Evolutionary conservation across 2,329 filamentous ascomycete species (phyloP).

Genomic region (Neopestalotiopsis clavispora): DNA sequence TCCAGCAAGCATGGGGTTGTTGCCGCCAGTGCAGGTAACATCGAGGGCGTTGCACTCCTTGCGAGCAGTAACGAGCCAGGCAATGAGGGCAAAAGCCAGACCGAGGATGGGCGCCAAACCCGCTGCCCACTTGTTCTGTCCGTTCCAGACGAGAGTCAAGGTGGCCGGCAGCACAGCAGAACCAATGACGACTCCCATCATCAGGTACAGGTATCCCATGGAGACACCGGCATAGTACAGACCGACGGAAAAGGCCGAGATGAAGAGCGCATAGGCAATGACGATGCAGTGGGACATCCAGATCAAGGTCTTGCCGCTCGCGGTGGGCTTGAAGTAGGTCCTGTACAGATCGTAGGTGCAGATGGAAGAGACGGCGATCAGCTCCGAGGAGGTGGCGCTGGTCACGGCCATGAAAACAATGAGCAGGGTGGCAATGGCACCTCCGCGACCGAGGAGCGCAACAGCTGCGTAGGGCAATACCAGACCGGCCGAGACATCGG

Average conservation of each 20-base stretch:
- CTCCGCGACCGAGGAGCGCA: constrained; percentile 79
- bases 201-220: constrained; percentile 87
- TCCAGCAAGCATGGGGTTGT: constrained; percentile 85
- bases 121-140: constrained; percentile 78
- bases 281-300: constrained; percentile 80
- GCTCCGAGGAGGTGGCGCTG: constrained; percentile 78
- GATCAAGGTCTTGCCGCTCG: constrained; percentile 77
- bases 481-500: constrained; percentile 81
- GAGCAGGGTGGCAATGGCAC: constrained; percentile 77
- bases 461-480: constrained; percentile 87
- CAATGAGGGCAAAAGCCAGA: constrained; percentile 69
- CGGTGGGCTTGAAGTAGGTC: constrained; percentile 80
- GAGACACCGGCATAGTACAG: constrained; percentile 76
- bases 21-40: constrained; percentile 79
- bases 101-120: constrained; percentile 72
- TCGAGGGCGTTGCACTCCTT: constrained; percentile 70
- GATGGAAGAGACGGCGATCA: constrained; percentile 88
- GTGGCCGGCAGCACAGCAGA: constrained; percentile 84
- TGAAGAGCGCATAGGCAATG: constrained; percentile 71
- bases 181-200: constrained; percentile 92
- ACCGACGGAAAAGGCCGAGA: constrained; percentile 79
- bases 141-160: constrained; percentile 79
- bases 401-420: constrained; percentile 93
- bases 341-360: constrained; percentile 89
- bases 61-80: constrained; percentile 79